These are phyloP conservation scores for Nitzschia sp. DNA, from an alignment of 108 stramenopile species.

Conservation along the genomic window DNA sequence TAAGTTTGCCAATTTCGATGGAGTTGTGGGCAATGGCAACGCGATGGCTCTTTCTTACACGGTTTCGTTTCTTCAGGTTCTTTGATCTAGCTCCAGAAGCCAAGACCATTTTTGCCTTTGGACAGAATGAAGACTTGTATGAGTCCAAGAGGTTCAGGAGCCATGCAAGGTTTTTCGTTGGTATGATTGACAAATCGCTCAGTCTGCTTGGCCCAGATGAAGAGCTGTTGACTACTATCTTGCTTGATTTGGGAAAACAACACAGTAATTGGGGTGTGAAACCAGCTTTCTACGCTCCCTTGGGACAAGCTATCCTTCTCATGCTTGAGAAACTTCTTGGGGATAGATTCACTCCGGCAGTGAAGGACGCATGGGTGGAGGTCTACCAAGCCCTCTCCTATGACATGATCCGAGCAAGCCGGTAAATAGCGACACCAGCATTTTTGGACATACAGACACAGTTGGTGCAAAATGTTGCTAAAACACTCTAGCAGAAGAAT, in stretches of 20 bases:
- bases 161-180: conserved; percentile 14
- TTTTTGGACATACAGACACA: no score
- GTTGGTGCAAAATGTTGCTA: background rate
- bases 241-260: conserved; percentile 37
- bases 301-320: conserved; percentile 39
- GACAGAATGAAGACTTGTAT: background rate
- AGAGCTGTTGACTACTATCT: conserved; percentile 34
- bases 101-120: conserved; percentile 6
- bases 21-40: background rate
- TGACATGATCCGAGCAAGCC: conserved; percentile 29
- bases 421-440: no score
- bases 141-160: background rate
- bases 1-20: background rate
- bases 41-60: background rate
- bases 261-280: conserved; percentile 40
- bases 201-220: conserved; percentile 42
- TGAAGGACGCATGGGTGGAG: conserved; percentile 32
- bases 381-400: conserved; percentile 16
- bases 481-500: background rate
- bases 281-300: conserved; percentile 23
- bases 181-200: conserved; percentile 33
- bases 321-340: conserved; percentile 34
- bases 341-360: conserved; percentile 32
- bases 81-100: conserved; percentile 13
- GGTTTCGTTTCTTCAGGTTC: background rate